Evolutionary conservation across 352 stramenopile genomes (phyloP), one percentile per base, ranked within the genome.

Genomic region (Halophytophthora batemanensis): DNA sequence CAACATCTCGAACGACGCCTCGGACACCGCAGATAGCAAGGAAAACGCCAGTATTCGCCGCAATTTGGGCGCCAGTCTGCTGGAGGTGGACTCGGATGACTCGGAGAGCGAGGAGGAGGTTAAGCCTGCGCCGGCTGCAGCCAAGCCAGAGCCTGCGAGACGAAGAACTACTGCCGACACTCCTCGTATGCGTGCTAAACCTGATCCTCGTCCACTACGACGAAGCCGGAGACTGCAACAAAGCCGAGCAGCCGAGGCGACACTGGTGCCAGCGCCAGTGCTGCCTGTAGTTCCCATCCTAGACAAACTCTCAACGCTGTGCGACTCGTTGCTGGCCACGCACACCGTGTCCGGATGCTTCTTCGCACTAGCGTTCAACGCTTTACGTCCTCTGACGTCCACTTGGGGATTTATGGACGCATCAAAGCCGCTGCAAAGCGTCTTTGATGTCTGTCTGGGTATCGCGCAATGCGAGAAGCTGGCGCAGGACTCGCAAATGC

Each of bases 331-430:
- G 38, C 33, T 82, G 25, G 33, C 44, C 15, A 79, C 66, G 7
- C 51, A 65, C 37, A 82, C 66, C 12, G 71, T 79, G 5, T 77
- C 68, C 0, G 71, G 71, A 2, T 63, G 67, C 34, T 66, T 81
- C 13, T 77, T 81, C 35, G 57, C 68, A 22, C 35, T 75, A 10
- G 59, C 53, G 6, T 38, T 72, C 18, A 82, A 79, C 55, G 53
- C 66, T 10, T 41, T 82, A 13, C 64, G 67, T 22, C n/a, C 19
- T 8, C 2, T 56, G 14, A 41, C 58, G 31, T 34, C 54, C 19
- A 36, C 28, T 25, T 37, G 56, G 48, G 29, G 50, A 19, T 28
- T 41, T 50, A 47, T 17, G 34, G 34, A 13, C 17, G 44, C 28
- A 12, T 54, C 53, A 21, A 55, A 63, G 34, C 52, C 68, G 13